A percentile compares a stretch with the other conserved stretches of the same genome.
Evolutionary conservation across 441 rosid species (phyloP).

Genomic region (Sinapis alba): DNA sequence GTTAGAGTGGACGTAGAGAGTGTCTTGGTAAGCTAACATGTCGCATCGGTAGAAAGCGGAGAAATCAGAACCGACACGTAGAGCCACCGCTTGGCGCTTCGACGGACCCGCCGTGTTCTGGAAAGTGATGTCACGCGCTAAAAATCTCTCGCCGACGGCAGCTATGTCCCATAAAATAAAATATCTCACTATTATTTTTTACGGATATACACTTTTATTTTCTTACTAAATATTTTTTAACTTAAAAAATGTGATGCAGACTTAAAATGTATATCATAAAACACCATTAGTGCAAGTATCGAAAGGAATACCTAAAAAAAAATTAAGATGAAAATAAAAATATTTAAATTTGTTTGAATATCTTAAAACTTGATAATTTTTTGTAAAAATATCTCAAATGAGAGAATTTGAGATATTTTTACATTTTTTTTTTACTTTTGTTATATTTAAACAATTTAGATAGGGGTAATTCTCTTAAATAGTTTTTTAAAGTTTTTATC

Average conservation of each 20-base stretch:
- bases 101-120: constrained; percentile 84
- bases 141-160: constrained; percentile 47
- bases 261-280: background rate
- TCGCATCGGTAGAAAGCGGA: constrained; percentile 69
- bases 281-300: background rate
- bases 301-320: too few relatives aligned
- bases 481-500: too few relatives aligned
- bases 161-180: constrained; percentile 43
- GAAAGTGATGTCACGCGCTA: constrained; percentile 52
- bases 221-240: background rate
- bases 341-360: background rate
- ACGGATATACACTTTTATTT: background rate
- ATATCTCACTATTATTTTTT: background rate
- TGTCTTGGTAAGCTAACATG: constrained; percentile 80
- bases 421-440: background rate
- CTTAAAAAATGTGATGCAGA: background rate
- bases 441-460: background rate
- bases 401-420: background rate
- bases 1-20: constrained; percentile 75
- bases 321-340: background rate
- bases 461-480: too few relatives aligned
- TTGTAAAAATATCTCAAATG: background rate
- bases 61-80: constrained; percentile 67
- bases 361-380: background rate
- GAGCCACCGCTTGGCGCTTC: constrained; percentile 86